phyloP scores from a whole-genome alignment of 192 early-diverging fungal species.

The Gonapodya sp. region DNA sequence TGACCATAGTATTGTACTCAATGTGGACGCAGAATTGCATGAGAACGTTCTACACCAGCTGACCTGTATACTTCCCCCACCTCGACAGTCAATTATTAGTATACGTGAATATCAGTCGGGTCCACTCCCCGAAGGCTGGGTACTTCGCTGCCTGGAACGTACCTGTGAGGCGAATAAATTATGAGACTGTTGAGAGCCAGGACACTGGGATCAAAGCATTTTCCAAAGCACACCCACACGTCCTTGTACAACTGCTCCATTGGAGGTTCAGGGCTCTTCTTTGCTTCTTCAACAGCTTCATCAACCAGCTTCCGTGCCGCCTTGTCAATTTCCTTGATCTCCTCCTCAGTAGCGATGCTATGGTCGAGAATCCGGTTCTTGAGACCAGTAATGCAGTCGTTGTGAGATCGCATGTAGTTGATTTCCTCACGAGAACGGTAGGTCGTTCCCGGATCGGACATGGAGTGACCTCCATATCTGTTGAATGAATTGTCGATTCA shows the following conservation, averaged over 20 bases:
- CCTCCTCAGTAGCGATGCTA: constrained; percentile 66
- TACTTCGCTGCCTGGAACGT: constrained; percentile 57
- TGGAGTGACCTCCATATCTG: constrained; percentile 95
- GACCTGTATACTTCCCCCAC: no score
- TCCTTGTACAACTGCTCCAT: constrained; percentile 63
- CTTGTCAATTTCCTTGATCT: constrained; percentile 92
- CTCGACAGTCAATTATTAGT: no score
- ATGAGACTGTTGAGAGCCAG: neutral
- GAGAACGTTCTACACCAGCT: no score
- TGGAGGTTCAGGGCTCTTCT: constrained; percentile 65
- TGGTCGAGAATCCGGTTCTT: constrained; percentile 71
- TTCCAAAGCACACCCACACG: constrained; percentile 47
- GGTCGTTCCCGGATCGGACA: constrained; percentile 98
- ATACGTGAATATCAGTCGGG: constrained; percentile 60
- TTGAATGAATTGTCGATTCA: neutral
- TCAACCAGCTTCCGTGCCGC: constrained; percentile 77
- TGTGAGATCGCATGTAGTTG: constrained; percentile 91
- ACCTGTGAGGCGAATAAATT: no score
- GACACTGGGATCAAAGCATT: neutral
- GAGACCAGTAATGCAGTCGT: constrained; percentile 87
- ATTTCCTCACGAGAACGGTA: constrained; percentile 99
- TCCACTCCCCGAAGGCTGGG: constrained; percentile 70
- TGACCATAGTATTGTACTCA: no score
- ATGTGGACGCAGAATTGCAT: no score
- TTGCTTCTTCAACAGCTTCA: constrained; percentile 70